Conservation (phyloP, 2,329 filamentous ascomycete species). For the Leptosphaerulina australis region DNA sequence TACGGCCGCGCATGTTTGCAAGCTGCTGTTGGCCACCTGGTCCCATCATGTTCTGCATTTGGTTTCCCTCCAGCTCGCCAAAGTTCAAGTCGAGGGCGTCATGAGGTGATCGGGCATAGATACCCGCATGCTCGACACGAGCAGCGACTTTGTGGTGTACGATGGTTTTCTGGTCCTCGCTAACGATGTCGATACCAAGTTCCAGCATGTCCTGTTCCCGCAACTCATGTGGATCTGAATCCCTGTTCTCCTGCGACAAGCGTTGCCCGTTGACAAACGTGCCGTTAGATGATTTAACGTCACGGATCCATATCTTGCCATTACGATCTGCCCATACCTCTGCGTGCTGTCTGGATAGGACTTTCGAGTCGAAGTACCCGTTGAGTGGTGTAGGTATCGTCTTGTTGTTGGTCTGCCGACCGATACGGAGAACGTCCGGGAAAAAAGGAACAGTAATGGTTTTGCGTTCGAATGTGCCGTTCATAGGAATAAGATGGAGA, state of each 20-base stretch:
- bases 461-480: conserved; percentile 96
- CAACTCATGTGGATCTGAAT: conserved; percentile 93
- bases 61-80: conserved; percentile 81
- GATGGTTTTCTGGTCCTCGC: conserved; percentile 97
- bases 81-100: conserved; percentile 89
- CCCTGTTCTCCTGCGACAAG: conserved; percentile 89
- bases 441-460: conserved; percentile 91
- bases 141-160: conserved; percentile 98
- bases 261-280: conserved; percentile 96
- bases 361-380: conserved; percentile 97
- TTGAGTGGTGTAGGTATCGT: conserved; percentile 89
- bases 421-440: conserved; percentile 93
- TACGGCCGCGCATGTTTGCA: conserved; percentile 70
- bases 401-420: conserved; percentile 95
- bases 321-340: conserved; percentile 88
- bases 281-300: conserved; percentile 98
- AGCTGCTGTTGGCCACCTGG: conserved; percentile 69
- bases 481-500: conserved; percentile 85
- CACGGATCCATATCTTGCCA: conserved; percentile 93
- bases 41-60: conserved; percentile 71
- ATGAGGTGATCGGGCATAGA: conserved; percentile 70
- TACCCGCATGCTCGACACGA: conserved; percentile 93
- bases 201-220: conserved; percentile 91
- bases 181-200: conserved; percentile 96
- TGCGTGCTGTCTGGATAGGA: conserved; percentile 92